Evolutionary conservation across 1,139 yeast genomes (phyloP).

Genomic region (Suhomyces guaymorum): DNA sequence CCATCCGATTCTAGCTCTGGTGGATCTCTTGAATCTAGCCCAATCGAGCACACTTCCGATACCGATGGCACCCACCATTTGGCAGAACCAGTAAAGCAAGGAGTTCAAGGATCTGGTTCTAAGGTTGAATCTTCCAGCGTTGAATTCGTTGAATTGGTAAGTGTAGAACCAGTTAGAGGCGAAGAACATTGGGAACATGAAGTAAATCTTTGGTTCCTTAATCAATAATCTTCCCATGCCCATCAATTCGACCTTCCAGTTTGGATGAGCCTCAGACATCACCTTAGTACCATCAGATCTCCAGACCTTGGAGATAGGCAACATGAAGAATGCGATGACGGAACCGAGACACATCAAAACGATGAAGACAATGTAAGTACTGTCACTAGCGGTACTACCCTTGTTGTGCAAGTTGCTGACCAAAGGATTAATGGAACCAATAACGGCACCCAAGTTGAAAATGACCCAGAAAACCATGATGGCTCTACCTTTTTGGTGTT

Average conservation of each 20-base stretch:
- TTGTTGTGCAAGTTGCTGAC: constrained; percentile 47
- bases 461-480: constrained; percentile 62
- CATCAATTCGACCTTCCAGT: constrained; percentile 47
- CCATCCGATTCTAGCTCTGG: constrained; percentile 52
- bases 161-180: constrained; percentile 68
- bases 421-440: constrained; percentile 57
- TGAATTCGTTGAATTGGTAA: constrained; percentile 60
- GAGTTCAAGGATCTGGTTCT: constrained; percentile 64
- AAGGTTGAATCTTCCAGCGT: constrained; percentile 56
- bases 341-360: constrained; percentile 55
- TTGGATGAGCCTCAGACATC: constrained; percentile 45
- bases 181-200: constrained; percentile 61
- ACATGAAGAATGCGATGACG: constrained; percentile 45
- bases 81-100: constrained; percentile 60
- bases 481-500: constrained; percentile 53
- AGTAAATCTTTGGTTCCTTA: constrained; percentile 47
- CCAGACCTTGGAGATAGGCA: constrained; percentile 54
- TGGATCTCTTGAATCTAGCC: constrained; percentile 39
- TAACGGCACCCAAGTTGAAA: constrained; percentile 65
- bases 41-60: constrained; percentile 53
- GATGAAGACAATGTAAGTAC: constrained; percentile 60
- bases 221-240: constrained; percentile 43
- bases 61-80: constrained; percentile 56
- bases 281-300: constrained; percentile 55
- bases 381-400: constrained; percentile 45